These are phyloP conservation scores for Phytophthora rubi DNA, from an alignment of 352 stramenopile species.

Conservation along the genomic window DNA sequence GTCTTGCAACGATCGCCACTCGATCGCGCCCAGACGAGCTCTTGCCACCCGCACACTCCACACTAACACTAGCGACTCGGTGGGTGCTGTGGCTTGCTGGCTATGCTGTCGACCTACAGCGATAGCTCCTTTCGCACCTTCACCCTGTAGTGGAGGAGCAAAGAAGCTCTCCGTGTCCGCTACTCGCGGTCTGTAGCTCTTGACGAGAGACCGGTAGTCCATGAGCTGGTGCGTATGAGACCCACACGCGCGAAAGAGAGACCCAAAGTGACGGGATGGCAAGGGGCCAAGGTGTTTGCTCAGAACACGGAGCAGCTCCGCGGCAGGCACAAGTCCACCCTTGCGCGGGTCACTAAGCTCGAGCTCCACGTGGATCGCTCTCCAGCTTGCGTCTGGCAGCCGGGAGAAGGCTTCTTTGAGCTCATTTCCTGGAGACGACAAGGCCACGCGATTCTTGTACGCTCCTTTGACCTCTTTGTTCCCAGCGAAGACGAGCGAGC, in stretches of 20 bases:
- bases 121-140: conserved; percentile 30
- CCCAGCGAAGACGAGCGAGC: conserved; percentile 61
- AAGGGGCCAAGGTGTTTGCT: conserved; percentile 68
- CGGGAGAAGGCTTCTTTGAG: conserved; percentile 78
- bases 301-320: conserved; percentile 69
- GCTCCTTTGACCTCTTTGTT: conserved; percentile 58
- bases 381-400: conserved; percentile 61
- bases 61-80: conserved; percentile 75
- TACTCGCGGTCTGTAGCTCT: conserved; percentile 65
- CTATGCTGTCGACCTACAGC: conserved; percentile 46
- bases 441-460: conserved; percentile 61
- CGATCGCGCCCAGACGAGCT: conserved; percentile 40
- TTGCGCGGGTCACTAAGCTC: conserved; percentile 65
- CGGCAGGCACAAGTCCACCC: conserved; percentile 62
- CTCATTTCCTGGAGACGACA: conserved; percentile 70
- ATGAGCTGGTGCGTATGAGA: conserved; percentile 73
- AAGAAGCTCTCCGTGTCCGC: conserved; percentile 69
- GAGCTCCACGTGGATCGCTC: conserved; percentile 71
- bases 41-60: conserved; percentile 71
- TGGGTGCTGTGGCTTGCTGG: conserved; percentile 59
- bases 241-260: conserved; percentile 69
- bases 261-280: conserved; percentile 55
- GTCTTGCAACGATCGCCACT: conserved; percentile 65
- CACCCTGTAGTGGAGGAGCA: conserved; percentile 26
- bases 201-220: conserved; percentile 73